These are phyloP conservation scores for Chalaropsis ovoidea DNA, from an alignment of 2,329 filamentous ascomycete species.

Conservation along the genomic window DNA sequence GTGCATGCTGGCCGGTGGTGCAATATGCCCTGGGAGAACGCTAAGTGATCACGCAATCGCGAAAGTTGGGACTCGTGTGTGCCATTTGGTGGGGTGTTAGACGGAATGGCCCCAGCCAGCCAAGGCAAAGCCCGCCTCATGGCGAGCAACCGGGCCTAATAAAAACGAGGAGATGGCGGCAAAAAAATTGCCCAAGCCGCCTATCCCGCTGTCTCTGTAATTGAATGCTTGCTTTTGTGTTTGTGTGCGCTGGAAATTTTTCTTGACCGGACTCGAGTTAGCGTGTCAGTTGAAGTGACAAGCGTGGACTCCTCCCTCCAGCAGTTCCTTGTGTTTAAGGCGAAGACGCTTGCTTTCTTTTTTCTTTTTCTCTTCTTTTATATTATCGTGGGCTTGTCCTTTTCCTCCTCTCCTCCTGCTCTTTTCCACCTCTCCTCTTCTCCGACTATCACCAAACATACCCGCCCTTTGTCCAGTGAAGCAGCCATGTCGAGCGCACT, in stretches of 20 bases:
- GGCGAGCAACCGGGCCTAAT: slow-evolving; percentile 1
- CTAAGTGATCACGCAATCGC: slow-evolving; percentile 26
- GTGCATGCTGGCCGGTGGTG: slow-evolving; percentile 24
- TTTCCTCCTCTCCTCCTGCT: slow-evolving; percentile 11
- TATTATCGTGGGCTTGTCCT: slow-evolving; percentile 19
- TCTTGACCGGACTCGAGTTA: slow-evolving; percentile 9
- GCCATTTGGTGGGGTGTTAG: background rate
- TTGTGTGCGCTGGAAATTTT: slow-evolving; percentile 8
- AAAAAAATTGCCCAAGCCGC: background rate
- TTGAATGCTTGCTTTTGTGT: background rate
- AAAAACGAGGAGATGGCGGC: background rate
- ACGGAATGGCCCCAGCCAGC: background rate
- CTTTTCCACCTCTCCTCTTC: slow-evolving; percentile 13
- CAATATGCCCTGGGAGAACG: slow-evolving; percentile 24
- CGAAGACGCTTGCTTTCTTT: slow-evolving; percentile 21
- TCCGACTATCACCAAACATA: slow-evolving; percentile 30
- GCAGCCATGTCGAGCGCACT: slow-evolving; percentile 24
- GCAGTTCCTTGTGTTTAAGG: slow-evolving; percentile 8
- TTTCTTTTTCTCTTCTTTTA: slow-evolving; percentile 13
- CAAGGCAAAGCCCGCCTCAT: background rate
- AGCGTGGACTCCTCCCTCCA: slow-evolving; percentile 11
- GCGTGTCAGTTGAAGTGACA: background rate
- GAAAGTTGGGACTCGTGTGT: slow-evolving; percentile 19
- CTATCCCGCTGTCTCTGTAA: background rate
- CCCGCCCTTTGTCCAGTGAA: slow-evolving; percentile 16